These are phyloP conservation scores for Phanerochaete carnosa DNA, from an alignment of 768 basidiomycete genomes.

Conservation along the genomic window DNA sequence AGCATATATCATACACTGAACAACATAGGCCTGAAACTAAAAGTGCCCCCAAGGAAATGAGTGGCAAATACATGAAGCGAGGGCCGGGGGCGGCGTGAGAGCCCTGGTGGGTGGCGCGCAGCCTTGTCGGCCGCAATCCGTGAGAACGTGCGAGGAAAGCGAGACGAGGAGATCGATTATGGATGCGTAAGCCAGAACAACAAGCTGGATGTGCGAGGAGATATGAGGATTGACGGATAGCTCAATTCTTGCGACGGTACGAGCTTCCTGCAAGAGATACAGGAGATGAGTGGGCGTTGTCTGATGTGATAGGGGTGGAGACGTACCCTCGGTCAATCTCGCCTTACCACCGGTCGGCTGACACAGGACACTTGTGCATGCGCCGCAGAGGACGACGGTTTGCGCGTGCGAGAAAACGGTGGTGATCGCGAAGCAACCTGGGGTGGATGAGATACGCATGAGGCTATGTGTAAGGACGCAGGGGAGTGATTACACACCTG, in stretches of 20 bases:
- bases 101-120: not conserved
- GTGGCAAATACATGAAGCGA: slow-evolving; percentile 7
- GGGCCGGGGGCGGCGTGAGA: not conserved
- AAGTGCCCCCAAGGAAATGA: not conserved
- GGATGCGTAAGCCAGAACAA: slow-evolving; percentile 11
- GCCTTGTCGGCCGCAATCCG: not conserved
- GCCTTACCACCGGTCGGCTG: slow-evolving; percentile 99
- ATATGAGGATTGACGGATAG: slow-evolving; percentile 13
- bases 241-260: slow-evolving; percentile 92
- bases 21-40: slow-evolving; percentile 6
- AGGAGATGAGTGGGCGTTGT: not conserved
- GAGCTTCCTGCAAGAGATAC: slow-evolving; percentile 69
- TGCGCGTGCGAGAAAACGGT: slow-evolving; percentile 99
- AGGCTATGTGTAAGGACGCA: not conserved
- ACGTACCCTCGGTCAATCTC: slow-evolving; percentile 92
- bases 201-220: slow-evolving; percentile 17
- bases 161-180: slow-evolving; percentile 2
- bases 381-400: slow-evolving; percentile 91
- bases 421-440: slow-evolving; percentile 91
- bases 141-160: slow-evolving; percentile 7
- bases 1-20: slow-evolving; percentile 10
- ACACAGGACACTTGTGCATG: slow-evolving; percentile 93
- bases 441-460: not conserved
- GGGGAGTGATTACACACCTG: slow-evolving; percentile 50
- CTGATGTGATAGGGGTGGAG: slow-evolving; percentile 5